Evolutionary conservation across 2,329 filamentous ascomycete species (phyloP).

Genomic region (Stachybotrys echinatus): DNA sequence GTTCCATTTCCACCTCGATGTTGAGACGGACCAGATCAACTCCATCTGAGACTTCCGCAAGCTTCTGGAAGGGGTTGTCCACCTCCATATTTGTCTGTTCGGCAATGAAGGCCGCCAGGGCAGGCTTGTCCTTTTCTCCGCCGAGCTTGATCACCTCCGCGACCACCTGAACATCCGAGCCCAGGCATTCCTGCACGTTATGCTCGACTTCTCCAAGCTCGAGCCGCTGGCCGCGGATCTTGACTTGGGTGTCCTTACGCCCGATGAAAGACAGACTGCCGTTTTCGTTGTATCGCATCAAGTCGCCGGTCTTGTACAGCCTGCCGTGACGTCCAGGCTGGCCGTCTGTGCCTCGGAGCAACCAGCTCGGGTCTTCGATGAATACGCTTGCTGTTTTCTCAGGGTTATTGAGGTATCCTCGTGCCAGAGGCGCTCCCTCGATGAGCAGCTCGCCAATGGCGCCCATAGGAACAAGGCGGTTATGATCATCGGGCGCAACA

Average conservation of each 20-base stretch:
- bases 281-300: slow-evolving; percentile 36
- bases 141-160: slow-evolving; percentile 5
- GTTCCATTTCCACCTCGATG: background rate
- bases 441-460: slow-evolving; percentile 14
- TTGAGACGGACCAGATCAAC: background rate
- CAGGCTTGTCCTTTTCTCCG: slow-evolving; percentile 2
- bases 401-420: background rate
- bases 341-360: slow-evolving; percentile 38
- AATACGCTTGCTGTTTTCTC: background rate
- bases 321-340: slow-evolving; percentile 2
- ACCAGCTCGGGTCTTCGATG: background rate
- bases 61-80: background rate
- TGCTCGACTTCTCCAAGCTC: slow-evolving; percentile 35
- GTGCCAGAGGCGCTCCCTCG: slow-evolving; percentile 8
- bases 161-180: background rate
- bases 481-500: slow-evolving; percentile 10
- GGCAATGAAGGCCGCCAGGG: slow-evolving; percentile 3
- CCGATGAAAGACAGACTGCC: slow-evolving; percentile 36
- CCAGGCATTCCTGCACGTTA: background rate
- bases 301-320: slow-evolving; percentile 43
- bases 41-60: background rate
- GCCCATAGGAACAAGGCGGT: slow-evolving; percentile 10
- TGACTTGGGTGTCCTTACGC: slow-evolving; percentile 52
- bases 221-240: slow-evolving; percentile 52
- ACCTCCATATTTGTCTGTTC: background rate